A percentile compares a stretch with the other conserved stretches of the same genome.
Evolutionary conservation across 148 eudicot species (phyloP).

Genomic region (Nepenthes mirabilis): DNA sequence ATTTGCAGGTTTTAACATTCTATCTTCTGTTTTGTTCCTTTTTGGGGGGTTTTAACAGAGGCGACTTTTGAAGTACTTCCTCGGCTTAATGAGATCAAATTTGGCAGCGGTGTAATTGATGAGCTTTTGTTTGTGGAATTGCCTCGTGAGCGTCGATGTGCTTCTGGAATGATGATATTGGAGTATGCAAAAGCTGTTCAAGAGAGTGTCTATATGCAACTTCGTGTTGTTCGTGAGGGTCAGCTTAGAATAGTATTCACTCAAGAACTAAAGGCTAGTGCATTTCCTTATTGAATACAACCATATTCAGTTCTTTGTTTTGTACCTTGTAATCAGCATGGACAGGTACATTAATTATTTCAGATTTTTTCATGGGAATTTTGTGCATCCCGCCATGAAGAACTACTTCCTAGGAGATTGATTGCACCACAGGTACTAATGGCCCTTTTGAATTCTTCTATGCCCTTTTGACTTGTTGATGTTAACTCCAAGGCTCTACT

Average conservation of each 20-base stretch:
- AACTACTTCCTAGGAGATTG: constrained; percentile 78
- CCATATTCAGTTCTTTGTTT: not conserved
- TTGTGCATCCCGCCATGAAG: constrained; percentile 91
- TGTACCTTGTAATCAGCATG: constrained; percentile 4
- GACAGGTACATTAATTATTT: constrained; percentile 2
- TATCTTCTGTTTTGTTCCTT: not conserved
- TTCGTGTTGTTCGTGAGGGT: constrained; percentile 92
- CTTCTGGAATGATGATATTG: constrained; percentile 73
- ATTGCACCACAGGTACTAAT: constrained; percentile 78
- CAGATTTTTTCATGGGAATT: constrained; percentile 95
- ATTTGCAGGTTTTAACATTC: not conserved
- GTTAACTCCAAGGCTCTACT: no score
- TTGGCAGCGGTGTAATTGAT: constrained; percentile 83
- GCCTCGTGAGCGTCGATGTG: constrained; percentile 72
- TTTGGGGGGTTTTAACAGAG: constrained; percentile 36
- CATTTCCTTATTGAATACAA: constrained; percentile 2
- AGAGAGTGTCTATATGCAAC: constrained; percentile 89
- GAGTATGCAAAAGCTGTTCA: constrained; percentile 88
- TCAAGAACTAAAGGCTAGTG: constrained; percentile 71
- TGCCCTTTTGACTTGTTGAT: no score
- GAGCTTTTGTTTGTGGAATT: constrained; percentile 82
- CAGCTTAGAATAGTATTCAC: constrained; percentile 71
- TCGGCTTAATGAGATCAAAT: constrained; percentile 79
- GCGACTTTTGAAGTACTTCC: constrained; percentile 97
- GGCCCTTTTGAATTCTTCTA: no score